A percentile compares a stretch with the other conserved stretches of the same genome.
Evolutionary conservation across 441 rosid genomes (phyloP).

Genomic region (Arabidopsis hybrid): DNA sequence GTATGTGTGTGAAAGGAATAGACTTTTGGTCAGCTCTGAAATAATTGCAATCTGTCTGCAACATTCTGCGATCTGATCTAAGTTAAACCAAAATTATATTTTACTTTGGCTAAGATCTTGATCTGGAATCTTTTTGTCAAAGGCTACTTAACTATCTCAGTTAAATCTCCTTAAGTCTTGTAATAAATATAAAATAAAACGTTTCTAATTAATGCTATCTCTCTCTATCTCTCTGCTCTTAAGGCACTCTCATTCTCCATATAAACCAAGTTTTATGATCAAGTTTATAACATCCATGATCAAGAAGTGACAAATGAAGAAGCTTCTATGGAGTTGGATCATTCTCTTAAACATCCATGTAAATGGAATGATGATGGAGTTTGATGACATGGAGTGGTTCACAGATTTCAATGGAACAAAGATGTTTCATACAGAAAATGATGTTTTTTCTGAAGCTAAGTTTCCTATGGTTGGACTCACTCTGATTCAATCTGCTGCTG

Average conservation of each 20-base stretch:
- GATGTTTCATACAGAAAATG: slow-evolving; percentile 23
- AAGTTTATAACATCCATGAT: slow-evolving; percentile 7
- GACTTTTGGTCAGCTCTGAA: slow-evolving; percentile 24
- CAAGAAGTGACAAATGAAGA: slow-evolving; percentile 29
- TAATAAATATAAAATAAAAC: not conserved
- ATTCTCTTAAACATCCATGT: slow-evolving; percentile 18
- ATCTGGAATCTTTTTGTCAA: slow-evolving; percentile 46
- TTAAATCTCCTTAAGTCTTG: slow-evolving; percentile 1
- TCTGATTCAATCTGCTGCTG: slow-evolving; percentile 72
- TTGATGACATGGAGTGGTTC: slow-evolving; percentile 42
- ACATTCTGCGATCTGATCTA: slow-evolving; percentile 43
- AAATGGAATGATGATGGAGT: slow-evolving; percentile 39
- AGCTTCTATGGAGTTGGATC: slow-evolving; percentile 30
- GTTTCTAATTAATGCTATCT: slow-evolving; percentile 32
- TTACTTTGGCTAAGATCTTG: slow-evolving; percentile 40
- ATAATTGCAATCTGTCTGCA: slow-evolving; percentile 37
- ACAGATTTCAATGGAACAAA: slow-evolving; percentile 40
- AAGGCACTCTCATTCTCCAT: slow-evolving; percentile 13
- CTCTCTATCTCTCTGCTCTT: slow-evolving; percentile 7
- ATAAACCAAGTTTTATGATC: slow-evolving; percentile 20
- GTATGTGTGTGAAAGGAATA: slow-evolving; percentile 21
- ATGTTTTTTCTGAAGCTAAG: slow-evolving; percentile 46
- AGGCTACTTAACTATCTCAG: slow-evolving; percentile 27
- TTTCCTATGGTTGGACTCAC: slow-evolving; percentile 81
- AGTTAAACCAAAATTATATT: slow-evolving; percentile 18